A percentile compares a stretch with the other conserved stretches of the same genome.
phyloP scores from a whole-genome alignment of 495 filamentous ascomycete species.

The Talaromyces nanjingensis region DNA sequence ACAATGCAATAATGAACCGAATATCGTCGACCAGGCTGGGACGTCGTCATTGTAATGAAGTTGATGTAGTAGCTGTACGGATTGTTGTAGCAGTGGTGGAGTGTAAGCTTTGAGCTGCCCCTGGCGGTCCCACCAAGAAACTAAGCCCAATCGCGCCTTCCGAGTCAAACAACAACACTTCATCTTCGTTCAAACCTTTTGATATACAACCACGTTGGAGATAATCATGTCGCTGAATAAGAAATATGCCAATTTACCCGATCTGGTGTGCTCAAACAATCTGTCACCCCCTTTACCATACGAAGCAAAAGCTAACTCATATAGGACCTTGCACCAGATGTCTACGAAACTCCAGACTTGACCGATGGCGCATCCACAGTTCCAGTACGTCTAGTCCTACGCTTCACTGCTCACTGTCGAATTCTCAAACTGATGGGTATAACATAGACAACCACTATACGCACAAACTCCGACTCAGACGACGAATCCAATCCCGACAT shows the following conservation, averaged over 20 bases:
- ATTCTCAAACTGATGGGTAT: slow-evolving; percentile 12
- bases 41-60: neutral
- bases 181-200: slow-evolving; percentile 5
- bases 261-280: slow-evolving; percentile 55
- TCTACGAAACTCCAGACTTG: slow-evolving; percentile 91
- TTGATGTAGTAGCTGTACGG: too few species aligned
- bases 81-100: neutral
- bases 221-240: slow-evolving; percentile 41
- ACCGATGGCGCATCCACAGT: slow-evolving; percentile 82
- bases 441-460: slow-evolving; percentile 53
- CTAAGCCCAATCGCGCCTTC: neutral
- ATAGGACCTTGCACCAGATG: slow-evolving; percentile 83
- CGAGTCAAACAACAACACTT: neutral
- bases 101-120: neutral
- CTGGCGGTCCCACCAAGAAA: neutral
- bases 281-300: too few species aligned
- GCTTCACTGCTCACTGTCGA: slow-evolving; percentile 5
- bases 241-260: slow-evolving; percentile 82
- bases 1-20: neutral
- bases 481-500: slow-evolving; percentile 60
- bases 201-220: neutral
- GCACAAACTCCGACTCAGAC: slow-evolving; percentile 56
- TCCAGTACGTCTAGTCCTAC: slow-evolving; percentile 44
- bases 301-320: slow-evolving; percentile 2
- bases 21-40: neutral